Percentiles rank a stretch among this genome's conserved stretches.
Conservation (phyloP, 2,329 filamentous ascomycete genomes). For the Pleomassaria siparia region DNA sequence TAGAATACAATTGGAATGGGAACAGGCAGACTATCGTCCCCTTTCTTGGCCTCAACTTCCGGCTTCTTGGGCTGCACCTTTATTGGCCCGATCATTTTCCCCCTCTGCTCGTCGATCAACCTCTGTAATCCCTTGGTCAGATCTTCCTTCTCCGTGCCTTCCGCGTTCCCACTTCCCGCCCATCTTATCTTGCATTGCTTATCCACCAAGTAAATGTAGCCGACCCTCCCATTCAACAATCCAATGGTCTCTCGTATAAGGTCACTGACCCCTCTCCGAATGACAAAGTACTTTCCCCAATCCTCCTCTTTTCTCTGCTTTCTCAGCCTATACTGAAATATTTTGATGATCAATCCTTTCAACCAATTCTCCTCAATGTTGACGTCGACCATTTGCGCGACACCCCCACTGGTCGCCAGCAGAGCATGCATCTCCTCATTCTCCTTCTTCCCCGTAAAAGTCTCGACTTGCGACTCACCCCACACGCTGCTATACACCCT, state of each 20-base stretch:
- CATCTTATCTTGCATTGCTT: slow-evolving; percentile 85
- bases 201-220: slow-evolving; percentile 91
- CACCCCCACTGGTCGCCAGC: slow-evolving; percentile 55
- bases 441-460: slow-evolving; percentile 63
- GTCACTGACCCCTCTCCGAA: slow-evolving; percentile 59
- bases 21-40: neutral
- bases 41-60: neutral
- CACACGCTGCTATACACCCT: slow-evolving; percentile 80
- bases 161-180: slow-evolving; percentile 78
- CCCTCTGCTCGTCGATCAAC: slow-evolving; percentile 51
- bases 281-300: slow-evolving; percentile 61
- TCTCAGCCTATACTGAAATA: slow-evolving; percentile 56
- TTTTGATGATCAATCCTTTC: slow-evolving; percentile 58
- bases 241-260: slow-evolving; percentile 61
- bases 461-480: slow-evolving; percentile 78
- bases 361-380: slow-evolving; percentile 84
- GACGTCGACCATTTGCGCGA: slow-evolving; percentile 77
- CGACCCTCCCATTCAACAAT: slow-evolving; percentile 85
- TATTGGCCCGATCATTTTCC: neutral
- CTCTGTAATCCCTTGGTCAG: slow-evolving; percentile 66
- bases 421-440: slow-evolving; percentile 72
- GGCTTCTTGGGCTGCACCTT: neutral
- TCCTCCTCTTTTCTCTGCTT: slow-evolving; percentile 51
- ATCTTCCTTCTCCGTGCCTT: slow-evolving; percentile 66
- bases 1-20: neutral